Base-by-base conservation (phyloP, 2,329 filamentous ascomycete genomes). In the Botrytis aclada region DNA sequence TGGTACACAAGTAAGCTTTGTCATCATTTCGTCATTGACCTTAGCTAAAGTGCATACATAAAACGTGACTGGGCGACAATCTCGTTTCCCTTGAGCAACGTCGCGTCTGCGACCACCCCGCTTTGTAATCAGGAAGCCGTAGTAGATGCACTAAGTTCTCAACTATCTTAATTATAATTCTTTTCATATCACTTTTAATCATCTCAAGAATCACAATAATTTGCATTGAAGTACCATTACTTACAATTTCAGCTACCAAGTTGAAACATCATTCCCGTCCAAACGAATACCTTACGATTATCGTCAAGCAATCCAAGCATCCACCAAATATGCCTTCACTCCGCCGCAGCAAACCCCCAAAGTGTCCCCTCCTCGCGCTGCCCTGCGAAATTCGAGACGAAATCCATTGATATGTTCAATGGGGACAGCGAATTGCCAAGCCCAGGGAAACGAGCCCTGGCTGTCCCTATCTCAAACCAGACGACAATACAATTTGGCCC, bases 21-120 rank as follows among this genome's bases (percentile, higher is more conserved):
- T 58, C 56, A 58, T 58, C 18, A 22, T 22, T 51, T 51, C 10
- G n/a, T 51, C 29, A 20, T 58, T 22, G 22, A 25, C 9, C 22
- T 1, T 18, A 12, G 18, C 3, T 56, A 56, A 32, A 34, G 14
- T 2, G 29, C 39, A 20, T 43, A 12, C 47, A n/a, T n/a, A 34
- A 66, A 66, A 51, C 43, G 63, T 66, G 43, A 66, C 32, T 6
- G n/a, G 45, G 63, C 29, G 63, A 51, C 22, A 66, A 51, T 66
- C 32, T 66, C 62, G 43, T 32, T 5, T 45, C 22, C 20, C 32
- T 51, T 5, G 22, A 34, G 22, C 32, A 66, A 51, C 43, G 22
- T 54, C 47, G 47, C 47, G 47, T 51, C 25, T 47, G 20, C 7
- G 20, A 47, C 43, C 25, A 51, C 47, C 25, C 47, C 25, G 25